Base-by-base conservation (phyloP, 495 filamentous ascomycete genomes). In the Tetracladium marchalianum region DNA sequence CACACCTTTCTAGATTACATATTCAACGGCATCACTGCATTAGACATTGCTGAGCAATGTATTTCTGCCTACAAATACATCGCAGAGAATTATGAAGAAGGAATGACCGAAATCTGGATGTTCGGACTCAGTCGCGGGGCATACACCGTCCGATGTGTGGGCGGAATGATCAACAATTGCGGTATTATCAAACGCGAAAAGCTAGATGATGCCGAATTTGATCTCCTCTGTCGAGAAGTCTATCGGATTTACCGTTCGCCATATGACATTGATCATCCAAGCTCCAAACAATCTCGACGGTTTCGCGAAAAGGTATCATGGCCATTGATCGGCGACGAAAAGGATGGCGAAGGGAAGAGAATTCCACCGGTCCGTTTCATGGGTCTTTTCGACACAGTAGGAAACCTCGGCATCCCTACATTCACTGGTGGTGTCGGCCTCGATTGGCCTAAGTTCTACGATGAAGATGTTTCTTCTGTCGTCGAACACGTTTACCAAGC, bases 1-100 rank as follows among this genome's bases (percentile, higher is more conserved):
- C 79, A 92, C 12, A 36, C 12, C 2, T 36, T 36, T 16, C 12
- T 16, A 16, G 35, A 36, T n/a, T 36, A 36, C 35, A n/a, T 36
- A 3, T 36, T 36, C 35, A 16, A 36, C 35, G 35, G 35, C 10
- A 16, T 16, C 12, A n/a, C 16, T 3, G 35, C 35, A 4, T n/a
- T 9, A n/a, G 16, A 16, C 35, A 36, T 36, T 36, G 35, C 12
- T n/a, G 16, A 36, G 35, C 12, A 36, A 16, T 36, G 35, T 9
- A 36, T 16, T 10, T n/a, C 12, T n/a, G 35, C 16, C 35, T 36
- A 36, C 16, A 36, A 16, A 10, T 36, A 36, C 10, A 36, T 36
- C 12, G 35, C 16, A 5, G 35, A 36, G 35, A 36, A 36, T 9
- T 36, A 36, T 36, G 16, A n/a, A n/a, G 35, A 36, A 36, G 35